phyloP scores from a whole-genome alignment of 331 rosid genomes.

The Cydonia oblonga region DNA sequence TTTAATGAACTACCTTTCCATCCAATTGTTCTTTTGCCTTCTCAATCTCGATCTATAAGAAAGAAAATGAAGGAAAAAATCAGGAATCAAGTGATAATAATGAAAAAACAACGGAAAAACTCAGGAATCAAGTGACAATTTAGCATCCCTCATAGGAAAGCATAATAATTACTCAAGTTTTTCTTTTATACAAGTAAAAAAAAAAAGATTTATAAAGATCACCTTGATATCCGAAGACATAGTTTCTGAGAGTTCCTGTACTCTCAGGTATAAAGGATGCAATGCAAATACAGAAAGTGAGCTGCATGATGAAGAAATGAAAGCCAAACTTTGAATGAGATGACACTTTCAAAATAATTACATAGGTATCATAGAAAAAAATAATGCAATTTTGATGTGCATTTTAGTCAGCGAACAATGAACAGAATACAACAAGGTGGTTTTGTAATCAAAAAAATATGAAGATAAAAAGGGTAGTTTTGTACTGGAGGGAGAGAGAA shows the following conservation, averaged over 20 bases:
- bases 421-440: not conserved
- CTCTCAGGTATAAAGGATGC: conserved; percentile 90
- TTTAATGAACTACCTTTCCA: conserved; percentile 51
- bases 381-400: not conserved
- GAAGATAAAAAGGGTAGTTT: not conserved
- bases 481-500: not conserved
- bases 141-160: not conserved
- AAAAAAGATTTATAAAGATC: conserved; percentile 1
- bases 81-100: not conserved
- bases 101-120: not conserved
- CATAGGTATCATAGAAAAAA: not conserved
- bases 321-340: conserved; percentile 8
- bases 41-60: conserved; percentile 64
- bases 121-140: conserved; percentile 3
- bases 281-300: conserved; percentile 91
- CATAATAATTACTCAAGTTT: not conserved
- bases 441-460: not conserved
- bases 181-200: not conserved
- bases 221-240: conserved; percentile 77
- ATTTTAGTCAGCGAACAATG: not conserved
- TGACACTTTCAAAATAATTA: not conserved
- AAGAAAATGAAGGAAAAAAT: not conserved
- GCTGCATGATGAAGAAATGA: conserved; percentile 37
- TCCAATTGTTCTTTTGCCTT: conserved; percentile 60
- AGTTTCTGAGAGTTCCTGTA: conserved; percentile 73